phyloP scores from a whole-genome alignment of 73 alveolate genomes.

The Stentor coeruleus region DNA sequence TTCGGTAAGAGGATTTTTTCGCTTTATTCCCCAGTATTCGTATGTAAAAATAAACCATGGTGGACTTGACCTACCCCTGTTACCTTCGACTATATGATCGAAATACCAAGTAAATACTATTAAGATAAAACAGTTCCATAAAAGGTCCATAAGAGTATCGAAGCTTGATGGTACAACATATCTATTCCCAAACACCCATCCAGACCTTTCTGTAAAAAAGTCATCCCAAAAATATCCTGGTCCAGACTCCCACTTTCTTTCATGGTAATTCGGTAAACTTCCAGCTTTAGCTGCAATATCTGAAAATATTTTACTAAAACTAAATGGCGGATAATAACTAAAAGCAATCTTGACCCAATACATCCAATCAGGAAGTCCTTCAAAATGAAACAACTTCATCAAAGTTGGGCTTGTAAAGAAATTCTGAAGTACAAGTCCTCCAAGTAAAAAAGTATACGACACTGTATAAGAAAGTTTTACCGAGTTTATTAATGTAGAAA shows the following conservation, averaged over 20 bases:
- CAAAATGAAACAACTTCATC: neutral
- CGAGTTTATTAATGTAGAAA: neutral
- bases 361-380: neutral
- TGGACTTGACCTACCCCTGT: conserved; percentile 42
- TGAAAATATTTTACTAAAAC: neutral
- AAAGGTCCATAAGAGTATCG: neutral
- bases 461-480: conserved; percentile 8
- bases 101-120: conserved; percentile 33
- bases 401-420: neutral
- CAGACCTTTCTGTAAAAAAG: neutral
- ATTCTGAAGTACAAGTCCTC: conserved; percentile 1
- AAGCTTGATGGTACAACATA: neutral
- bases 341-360: neutral
- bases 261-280: neutral
- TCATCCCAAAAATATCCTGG: neutral
- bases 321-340: neutral
- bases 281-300: neutral
- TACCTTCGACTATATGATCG: conserved; percentile 41
- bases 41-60: too few relatives aligned
- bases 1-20: conserved; percentile 27
- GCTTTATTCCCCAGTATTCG: too few relatives aligned
- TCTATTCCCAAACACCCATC: neutral
- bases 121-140: neutral
- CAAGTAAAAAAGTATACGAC: neutral
- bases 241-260: neutral